Conservation (phyloP, 352 stramenopile species). For the Phytophthora niederhauseri region DNA sequence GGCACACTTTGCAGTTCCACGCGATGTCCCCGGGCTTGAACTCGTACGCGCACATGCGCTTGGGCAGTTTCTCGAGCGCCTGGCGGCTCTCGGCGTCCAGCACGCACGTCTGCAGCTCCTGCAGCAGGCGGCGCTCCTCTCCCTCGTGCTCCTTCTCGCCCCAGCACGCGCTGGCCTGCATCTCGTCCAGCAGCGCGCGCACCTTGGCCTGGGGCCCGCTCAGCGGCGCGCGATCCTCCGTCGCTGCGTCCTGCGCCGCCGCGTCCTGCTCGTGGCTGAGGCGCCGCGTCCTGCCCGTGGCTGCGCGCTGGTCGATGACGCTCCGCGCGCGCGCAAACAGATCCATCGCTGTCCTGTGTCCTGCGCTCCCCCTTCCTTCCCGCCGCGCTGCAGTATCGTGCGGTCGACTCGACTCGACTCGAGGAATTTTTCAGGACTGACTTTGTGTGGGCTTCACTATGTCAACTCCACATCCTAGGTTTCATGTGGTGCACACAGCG, state of each 20-base stretch:
- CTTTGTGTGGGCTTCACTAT: conserved; percentile 23
- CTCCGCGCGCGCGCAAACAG: conserved; percentile 42
- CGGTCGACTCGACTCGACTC: conserved; percentile 27
- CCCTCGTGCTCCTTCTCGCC: conserved; percentile 65
- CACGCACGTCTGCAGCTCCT: conserved; percentile 62
- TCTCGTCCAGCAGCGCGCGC: conserved; percentile 58
- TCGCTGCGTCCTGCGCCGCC: conserved; percentile 14
- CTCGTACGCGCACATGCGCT: conserved; percentile 92
- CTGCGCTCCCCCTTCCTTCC: not conserved
- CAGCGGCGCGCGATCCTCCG: conserved; percentile 9
- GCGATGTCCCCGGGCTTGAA: conserved; percentile 98
- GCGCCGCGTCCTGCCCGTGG: conserved; percentile 9
- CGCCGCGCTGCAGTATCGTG: conserved; percentile 1
- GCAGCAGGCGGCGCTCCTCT: conserved; percentile 50
- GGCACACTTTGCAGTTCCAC: conserved; percentile 95
- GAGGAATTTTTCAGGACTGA: conserved; percentile 34
- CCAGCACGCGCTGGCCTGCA: conserved; percentile 50
- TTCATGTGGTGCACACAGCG: conserved; percentile 8
- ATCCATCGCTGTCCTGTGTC: conserved; percentile 30
- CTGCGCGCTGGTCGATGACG: conserved; percentile 33
- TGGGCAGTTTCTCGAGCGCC: conserved; percentile 68
- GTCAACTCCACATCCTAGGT: not conserved
- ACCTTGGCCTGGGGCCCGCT: conserved; percentile 32
- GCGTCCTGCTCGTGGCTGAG: conserved; percentile 11
- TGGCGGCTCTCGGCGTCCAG: conserved; percentile 52